Evolutionary conservation across 257 asterid genomes (phyloP).

Genomic region (Solanum medicagineum): DNA sequence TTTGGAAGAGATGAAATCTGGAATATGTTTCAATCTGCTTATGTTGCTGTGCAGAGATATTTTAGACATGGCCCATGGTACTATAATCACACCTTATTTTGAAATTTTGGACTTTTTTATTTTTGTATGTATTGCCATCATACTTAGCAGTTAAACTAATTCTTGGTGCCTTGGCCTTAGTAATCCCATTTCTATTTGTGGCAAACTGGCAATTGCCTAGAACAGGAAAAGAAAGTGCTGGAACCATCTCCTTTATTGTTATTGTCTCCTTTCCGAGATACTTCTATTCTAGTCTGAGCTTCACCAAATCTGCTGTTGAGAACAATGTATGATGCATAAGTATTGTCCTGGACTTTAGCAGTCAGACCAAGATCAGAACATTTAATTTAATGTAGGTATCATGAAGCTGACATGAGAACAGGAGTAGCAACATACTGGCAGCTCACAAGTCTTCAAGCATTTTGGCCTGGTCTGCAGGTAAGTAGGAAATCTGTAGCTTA

Average conservation of each 20-base stretch:
- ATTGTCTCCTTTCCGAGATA: background rate
- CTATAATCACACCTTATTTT: conserved; percentile 3
- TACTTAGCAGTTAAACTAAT: background rate
- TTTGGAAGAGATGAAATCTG: conserved; percentile 90
- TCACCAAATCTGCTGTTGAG: background rate
- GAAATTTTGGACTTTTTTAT: background rate
- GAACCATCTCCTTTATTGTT: background rate
- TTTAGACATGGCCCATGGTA: conserved; percentile 95
- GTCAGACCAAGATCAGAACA: background rate
- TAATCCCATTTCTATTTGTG: background rate
- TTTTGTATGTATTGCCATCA: background rate
- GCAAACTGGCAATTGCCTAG: background rate
- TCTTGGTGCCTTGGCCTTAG: background rate
- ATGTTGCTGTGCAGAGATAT: conserved; percentile 75
- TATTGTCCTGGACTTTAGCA: background rate
- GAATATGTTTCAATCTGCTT: conserved; percentile 96
- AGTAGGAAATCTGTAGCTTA: background rate
- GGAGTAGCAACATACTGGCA: conserved; percentile 97
- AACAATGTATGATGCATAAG: background rate
- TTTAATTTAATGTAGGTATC: conserved; percentile 54
- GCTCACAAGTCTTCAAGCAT: conserved; percentile 97
- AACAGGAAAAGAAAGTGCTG: background rate
- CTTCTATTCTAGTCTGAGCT: background rate
- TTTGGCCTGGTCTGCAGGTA: conserved; percentile 99
- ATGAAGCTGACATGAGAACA: conserved; percentile 98